These are phyloP conservation scores for Penicillium soppii DNA, from an alignment of 495 filamentous ascomycete species.

Conservation along the genomic window DNA sequence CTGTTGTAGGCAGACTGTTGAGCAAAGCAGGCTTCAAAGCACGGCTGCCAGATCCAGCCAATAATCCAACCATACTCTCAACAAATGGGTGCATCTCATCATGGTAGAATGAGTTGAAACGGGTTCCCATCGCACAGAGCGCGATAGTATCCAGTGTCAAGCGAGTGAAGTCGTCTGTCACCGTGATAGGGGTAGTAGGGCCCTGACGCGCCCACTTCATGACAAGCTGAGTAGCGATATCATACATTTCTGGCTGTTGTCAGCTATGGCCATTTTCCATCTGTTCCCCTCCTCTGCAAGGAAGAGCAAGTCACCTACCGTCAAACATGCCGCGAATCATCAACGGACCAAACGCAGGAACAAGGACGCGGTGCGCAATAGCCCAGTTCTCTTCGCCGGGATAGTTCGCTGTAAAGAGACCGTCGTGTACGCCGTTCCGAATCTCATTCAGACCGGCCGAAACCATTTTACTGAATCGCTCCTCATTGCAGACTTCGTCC, in stretches of 20 bases:
- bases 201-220: constrained; percentile 75
- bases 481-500: constrained; percentile 68
- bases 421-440: constrained; percentile 59
- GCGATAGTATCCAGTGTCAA: constrained; percentile 72
- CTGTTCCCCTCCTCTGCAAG: neutral
- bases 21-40: constrained; percentile 51
- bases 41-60: constrained; percentile 55
- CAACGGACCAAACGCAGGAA: constrained; percentile 70
- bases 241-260: constrained; percentile 60
- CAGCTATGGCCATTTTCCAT: neutral
- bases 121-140: constrained; percentile 69
- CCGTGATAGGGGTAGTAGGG: constrained; percentile 51
- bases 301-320: constrained; percentile 20
- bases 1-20: constrained; percentile 46
- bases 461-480: constrained; percentile 60
- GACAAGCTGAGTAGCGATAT: constrained; percentile 66
- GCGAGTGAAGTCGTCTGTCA: constrained; percentile 72
- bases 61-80: constrained; percentile 58
- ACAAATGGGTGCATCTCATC: constrained; percentile 68
- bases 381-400: constrained; percentile 65
- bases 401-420: constrained; percentile 64
- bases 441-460: constrained; percentile 49
- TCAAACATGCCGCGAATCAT: constrained; percentile 68
- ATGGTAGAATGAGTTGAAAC: constrained; percentile 75
- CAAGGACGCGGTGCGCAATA: constrained; percentile 66